Base-by-base conservation (phyloP, 2,329 filamentous ascomycete species). In the Aphanoascus verrucosus region DNA sequence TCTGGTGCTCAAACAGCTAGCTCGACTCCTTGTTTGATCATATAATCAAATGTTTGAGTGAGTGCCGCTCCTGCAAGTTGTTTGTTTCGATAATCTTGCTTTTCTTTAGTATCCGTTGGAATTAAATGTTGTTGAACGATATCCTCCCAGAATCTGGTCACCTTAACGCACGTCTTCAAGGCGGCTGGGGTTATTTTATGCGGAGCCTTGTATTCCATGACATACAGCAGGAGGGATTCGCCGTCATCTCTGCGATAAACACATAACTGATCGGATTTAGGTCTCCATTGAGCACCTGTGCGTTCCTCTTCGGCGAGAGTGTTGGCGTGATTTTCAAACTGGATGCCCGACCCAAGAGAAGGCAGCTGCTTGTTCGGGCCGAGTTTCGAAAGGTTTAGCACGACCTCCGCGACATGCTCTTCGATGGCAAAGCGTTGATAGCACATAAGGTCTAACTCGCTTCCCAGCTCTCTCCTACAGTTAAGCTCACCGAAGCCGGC, bases 11-110 rank as follows among this genome's bases (percentile, higher is more conserved):
- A 55, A 35, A 42, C 19, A 51, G 42, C 53, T 32, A 23, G 1
- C 34, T 52, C 48, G n/a, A 55, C 42, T 3, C 53, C 53, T 41
- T 47, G 28, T 28, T 31, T 52, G 17, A 52, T 55, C 48, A 55
- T 55, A 28, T 55, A 55, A 15, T 55, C 53, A 41, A 42, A 55
- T 34, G 35, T 37, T 31, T 55, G 53, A 2, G 53, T 55, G n/a
- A 55, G 7, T 9, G 49, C 53, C 17, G 43, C 49, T 12, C 48
- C 43, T 12, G 42, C 23, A 23, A 52, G 20, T 19, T 38, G 40
- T 35, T 55, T 49, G 15, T 17, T 40, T n/a, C 40, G 31, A n/a
- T 52, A 55, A 2, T 34, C 11, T 2, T 8, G 28, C 23, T 55
- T 42, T 20, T 51, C 35, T 12, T 41, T 42, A 7, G 3, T 1